Conservation (phyloP, 2,329 filamentous ascomycete species). For the Diaporthe citrichinensis region DNA sequence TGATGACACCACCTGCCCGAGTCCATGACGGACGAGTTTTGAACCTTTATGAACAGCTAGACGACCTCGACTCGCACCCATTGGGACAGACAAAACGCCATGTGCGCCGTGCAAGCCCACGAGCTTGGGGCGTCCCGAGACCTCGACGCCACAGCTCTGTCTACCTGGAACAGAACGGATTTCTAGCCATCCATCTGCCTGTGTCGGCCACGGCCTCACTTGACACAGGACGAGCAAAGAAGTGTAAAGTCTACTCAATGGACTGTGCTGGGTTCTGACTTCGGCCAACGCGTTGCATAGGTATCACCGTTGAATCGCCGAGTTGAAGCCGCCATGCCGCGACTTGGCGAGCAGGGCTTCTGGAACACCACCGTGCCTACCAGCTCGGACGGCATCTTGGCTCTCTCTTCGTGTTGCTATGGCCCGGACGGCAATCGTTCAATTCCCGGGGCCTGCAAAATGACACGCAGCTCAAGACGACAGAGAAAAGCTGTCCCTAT, state of each 20-base stretch:
- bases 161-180: not conserved
- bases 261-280: slow-evolving; percentile 28
- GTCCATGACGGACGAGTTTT: not conserved
- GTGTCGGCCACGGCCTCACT: slow-evolving; percentile 5
- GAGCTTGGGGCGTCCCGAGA: not conserved
- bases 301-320: slow-evolving; percentile 25
- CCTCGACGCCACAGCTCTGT: not conserved
- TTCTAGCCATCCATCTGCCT: not conserved
- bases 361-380: slow-evolving; percentile 29
- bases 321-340: slow-evolving; percentile 32
- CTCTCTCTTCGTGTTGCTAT: not conserved
- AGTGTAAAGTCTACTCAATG: slow-evolving; percentile 26
- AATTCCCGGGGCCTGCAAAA: not conserved
- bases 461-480: not conserved
- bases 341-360: slow-evolving; percentile 36
- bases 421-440: not conserved
- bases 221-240: slow-evolving; percentile 2
- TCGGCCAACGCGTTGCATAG: slow-evolving; percentile 22
- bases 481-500: not conserved
- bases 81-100: not conserved
- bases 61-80: not conserved
- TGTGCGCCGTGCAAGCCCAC: not conserved
- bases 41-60: slow-evolving; percentile 14
- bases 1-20: not conserved
- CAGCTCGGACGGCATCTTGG: slow-evolving; percentile 7